Base-by-base conservation (phyloP, 208 protist genomes). In the Novymonas esmeraldas region DNA sequence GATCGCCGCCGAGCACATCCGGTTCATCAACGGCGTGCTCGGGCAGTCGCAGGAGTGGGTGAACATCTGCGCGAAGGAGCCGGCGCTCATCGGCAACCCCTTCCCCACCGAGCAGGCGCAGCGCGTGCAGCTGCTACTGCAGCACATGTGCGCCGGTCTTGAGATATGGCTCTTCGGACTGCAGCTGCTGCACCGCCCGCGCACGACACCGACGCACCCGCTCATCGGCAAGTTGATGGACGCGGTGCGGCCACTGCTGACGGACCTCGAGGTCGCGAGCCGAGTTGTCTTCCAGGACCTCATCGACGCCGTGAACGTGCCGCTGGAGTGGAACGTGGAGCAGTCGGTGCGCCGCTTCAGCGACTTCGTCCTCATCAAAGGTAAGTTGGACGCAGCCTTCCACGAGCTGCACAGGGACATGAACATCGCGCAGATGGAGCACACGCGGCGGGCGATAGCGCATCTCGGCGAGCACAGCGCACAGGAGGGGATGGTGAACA, bases 231-330 rank as follows among this genome's bases (percentile, higher is more conserved):
- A 74, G 54, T 75, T 84, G 66, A 42, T 86, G 2, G 26, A 28
- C 0, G 59, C 54, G n/a, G n/a, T 82, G 26, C 50, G 10, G 36
- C 74, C 80, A 14, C 55, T 84, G 9, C 50, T 84, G 13, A 34
- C 24, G 20, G 60, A 71, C 49, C 61, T 86, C 31, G 70, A 84
- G 48, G 29, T 24, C 28, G 78, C 78, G 51, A 73, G 73, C 45
- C 55, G 69, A 28, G 48, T 65, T n/a, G 71, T 82, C 28, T 84
- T 90, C 58, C 84, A 90, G 64, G 80, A 86, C 57, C 64, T 90
- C 41, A 85, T 90, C 33, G 68, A 90, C 61, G 66, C 80, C 7
- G 61, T 87, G 16, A 52, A 81, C 41, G 46, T 57, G 41, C 72
- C 75, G 33, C 62, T 42, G 3, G 65, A 46, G 28, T 84, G 78